A percentile compares a stretch with the other conserved stretches of the same genome.
phyloP scores from a whole-genome alignment of 129 eudicot species.

The Flaveria trinervia region DNA sequence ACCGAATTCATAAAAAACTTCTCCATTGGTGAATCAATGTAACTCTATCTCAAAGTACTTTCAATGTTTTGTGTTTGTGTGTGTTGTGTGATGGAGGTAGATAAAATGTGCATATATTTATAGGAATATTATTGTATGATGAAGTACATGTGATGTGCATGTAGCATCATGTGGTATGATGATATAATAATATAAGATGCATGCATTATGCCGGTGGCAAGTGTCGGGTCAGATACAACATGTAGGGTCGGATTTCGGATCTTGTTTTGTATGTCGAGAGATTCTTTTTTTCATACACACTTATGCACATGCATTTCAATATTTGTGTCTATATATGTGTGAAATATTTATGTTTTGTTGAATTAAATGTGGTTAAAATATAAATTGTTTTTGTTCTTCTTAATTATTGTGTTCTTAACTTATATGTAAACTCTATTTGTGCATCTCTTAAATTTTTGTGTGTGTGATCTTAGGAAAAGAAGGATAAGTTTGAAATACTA shows the following conservation, averaged over 20 bases:
- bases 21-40: slow-evolving; percentile 21
- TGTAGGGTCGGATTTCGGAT: slow-evolving; percentile 6
- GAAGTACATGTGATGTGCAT: slow-evolving; percentile 14
- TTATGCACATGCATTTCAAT: slow-evolving; percentile 11
- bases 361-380: not conserved
- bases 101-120: not conserved
- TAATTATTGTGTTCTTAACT: too few species aligned
- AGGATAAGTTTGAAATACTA: too few species aligned
- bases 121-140: not conserved
- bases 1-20: slow-evolving; percentile 33
- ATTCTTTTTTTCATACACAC: not conserved
- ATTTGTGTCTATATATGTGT: not conserved
- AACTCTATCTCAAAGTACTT: not conserved
- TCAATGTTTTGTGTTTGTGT: not conserved
- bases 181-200: not conserved
- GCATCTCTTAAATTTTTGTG: too few species aligned
- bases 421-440: too few species aligned
- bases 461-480: too few species aligned
- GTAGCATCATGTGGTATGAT: not conserved
- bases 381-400: not conserved
- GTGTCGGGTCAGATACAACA: slow-evolving; percentile 13
- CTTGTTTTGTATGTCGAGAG: slow-evolving; percentile 12
- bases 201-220: slow-evolving; percentile 5
- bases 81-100: not conserved
- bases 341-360: not conserved